A percentile compares a stretch with the other conserved stretches of the same genome.
phyloP scores from a whole-genome alignment of 2,329 filamentous ascomycete species.

The Pseudogymnoascus sp. region DNA sequence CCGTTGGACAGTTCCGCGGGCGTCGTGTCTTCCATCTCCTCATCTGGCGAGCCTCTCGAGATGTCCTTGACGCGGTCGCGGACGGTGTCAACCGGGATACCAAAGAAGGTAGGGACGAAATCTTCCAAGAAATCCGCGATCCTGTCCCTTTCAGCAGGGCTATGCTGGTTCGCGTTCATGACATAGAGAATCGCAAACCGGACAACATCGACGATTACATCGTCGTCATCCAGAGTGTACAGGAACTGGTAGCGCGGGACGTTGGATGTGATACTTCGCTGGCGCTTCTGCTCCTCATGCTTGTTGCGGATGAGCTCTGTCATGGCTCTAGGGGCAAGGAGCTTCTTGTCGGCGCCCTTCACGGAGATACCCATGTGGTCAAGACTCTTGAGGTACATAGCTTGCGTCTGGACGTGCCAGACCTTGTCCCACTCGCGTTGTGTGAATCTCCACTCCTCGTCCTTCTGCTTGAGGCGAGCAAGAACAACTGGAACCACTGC shows the following conservation, averaged over 20 bases:
- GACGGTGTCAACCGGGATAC: constrained; percentile 62
- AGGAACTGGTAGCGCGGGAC: constrained; percentile 64
- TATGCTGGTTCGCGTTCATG: constrained; percentile 61
- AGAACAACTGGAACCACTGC: constrained; percentile 83
- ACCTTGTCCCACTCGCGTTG: constrained; percentile 97
- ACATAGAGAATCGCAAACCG: constrained; percentile 58
- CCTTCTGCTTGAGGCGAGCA: constrained; percentile 85
- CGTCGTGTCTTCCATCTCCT: constrained; percentile 64
- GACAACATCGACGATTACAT: constrained; percentile 55
- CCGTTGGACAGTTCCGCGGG: constrained; percentile 64
- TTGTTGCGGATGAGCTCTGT: constrained; percentile 87
- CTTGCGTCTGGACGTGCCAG: constrained; percentile 91
- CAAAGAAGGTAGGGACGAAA: constrained; percentile 70
- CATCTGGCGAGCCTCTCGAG: constrained; percentile 62
- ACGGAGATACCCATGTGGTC: constrained; percentile 93
- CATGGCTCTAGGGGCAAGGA: constrained; percentile 82
- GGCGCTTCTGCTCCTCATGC: constrained; percentile 79
- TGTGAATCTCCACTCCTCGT: constrained; percentile 95
- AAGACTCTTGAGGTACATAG: constrained; percentile 90
- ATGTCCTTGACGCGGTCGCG: constrained; percentile 60
- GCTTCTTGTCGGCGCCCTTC: constrained; percentile 83
- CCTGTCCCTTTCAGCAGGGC: constrained; percentile 63
- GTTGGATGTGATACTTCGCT: constrained; percentile 54
- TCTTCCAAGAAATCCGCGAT: constrained; percentile 68
- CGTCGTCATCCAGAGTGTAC: constrained; percentile 65